Evolutionary conservation across 176 grass and related monocot genomes (phyloP).

Genomic region (Triticum urartu): DNA sequence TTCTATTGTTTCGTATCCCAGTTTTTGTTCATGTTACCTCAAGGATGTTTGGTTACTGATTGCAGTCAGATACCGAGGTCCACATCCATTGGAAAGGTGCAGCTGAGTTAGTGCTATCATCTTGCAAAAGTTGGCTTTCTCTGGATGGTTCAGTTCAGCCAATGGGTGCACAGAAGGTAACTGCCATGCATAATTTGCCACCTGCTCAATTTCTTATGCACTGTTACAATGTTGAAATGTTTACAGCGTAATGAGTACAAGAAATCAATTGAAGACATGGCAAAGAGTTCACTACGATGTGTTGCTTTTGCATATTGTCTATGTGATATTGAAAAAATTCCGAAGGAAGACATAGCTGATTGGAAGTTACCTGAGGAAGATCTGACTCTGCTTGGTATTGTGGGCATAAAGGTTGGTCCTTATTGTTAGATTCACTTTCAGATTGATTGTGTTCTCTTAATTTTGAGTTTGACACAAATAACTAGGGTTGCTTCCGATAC

Average conservation of each 20-base stretch:
- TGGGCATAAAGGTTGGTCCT: conserved; percentile 84
- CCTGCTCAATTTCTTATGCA: conserved; percentile 5
- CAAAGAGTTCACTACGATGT: conserved; percentile 72
- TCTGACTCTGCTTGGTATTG: conserved; percentile 72
- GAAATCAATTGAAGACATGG: conserved; percentile 89
- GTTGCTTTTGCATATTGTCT: conserved; percentile 84
- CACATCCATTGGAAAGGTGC: conserved; percentile 97
- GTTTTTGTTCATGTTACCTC: conserved; percentile 28
- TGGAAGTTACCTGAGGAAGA: conserved; percentile 93
- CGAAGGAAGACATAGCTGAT: conserved; percentile 58
- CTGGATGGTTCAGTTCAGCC: conserved; percentile 61
- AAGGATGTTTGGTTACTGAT: conserved; percentile 38
- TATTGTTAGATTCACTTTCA: conserved; percentile 26
- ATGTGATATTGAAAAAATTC: conserved; percentile 47
- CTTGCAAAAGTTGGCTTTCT: conserved; percentile 82
- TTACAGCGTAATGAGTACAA: conserved; percentile 70
- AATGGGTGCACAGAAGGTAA: conserved; percentile 69
- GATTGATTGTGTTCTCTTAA: not conserved
- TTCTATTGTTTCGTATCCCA: conserved; percentile 9
- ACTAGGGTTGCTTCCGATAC: not conserved
- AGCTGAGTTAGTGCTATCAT: conserved; percentile 81
- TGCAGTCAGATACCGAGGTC: conserved; percentile 62
- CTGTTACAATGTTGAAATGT: conserved; percentile 20
- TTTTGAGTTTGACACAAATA: conserved; percentile 13
- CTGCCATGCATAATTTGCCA: not conserved